phyloP scores from a whole-genome alignment of 495 filamentous ascomycete species.

The Daldinia vernicosa region DNA sequence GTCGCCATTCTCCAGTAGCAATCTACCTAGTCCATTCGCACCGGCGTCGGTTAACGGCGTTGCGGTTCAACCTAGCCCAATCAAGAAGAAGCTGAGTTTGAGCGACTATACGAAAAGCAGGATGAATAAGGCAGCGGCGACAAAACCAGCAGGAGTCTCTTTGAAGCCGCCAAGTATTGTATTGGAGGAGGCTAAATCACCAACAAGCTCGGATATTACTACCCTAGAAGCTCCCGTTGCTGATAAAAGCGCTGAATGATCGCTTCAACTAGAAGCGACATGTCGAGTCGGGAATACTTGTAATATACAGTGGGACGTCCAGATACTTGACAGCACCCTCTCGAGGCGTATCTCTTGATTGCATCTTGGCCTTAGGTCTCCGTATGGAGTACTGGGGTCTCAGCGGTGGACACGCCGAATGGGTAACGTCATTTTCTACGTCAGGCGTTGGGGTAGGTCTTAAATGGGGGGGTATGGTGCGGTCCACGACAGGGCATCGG shows the following conservation, averaged over 20 bases:
- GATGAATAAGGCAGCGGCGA: constrained; percentile 56
- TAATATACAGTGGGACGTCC: constrained; percentile 11
- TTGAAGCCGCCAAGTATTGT: constrained; percentile 48
- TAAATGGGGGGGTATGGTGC: constrained; percentile 19
- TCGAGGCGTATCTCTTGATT: constrained; percentile 4
- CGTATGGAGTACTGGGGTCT: not conserved
- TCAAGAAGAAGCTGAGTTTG: constrained; percentile 77
- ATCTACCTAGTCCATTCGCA: constrained; percentile 53
- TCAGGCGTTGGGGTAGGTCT: constrained; percentile 35
- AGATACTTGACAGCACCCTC: constrained; percentile 2
- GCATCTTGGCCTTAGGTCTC: not conserved
- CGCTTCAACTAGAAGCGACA: not conserved
- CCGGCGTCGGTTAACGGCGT: constrained; percentile 55
- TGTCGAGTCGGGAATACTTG: constrained; percentile 5
- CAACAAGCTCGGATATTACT: constrained; percentile 42
- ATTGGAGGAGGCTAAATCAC: constrained; percentile 55
- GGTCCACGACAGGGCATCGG: constrained; percentile 21
- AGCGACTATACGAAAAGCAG: constrained; percentile 72
- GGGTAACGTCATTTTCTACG: constrained; percentile 22
- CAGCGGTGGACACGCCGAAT: constrained; percentile 5
- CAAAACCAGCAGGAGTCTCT: constrained; percentile 47
- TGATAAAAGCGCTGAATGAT: constrained; percentile 46
- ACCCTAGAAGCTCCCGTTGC: constrained; percentile 45
- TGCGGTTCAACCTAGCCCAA: constrained; percentile 64
- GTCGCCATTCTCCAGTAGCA: constrained; percentile 59